Conservation (phyloP, 2,329 filamentous ascomycete genomes). For the Fusarium sp. region DNA sequence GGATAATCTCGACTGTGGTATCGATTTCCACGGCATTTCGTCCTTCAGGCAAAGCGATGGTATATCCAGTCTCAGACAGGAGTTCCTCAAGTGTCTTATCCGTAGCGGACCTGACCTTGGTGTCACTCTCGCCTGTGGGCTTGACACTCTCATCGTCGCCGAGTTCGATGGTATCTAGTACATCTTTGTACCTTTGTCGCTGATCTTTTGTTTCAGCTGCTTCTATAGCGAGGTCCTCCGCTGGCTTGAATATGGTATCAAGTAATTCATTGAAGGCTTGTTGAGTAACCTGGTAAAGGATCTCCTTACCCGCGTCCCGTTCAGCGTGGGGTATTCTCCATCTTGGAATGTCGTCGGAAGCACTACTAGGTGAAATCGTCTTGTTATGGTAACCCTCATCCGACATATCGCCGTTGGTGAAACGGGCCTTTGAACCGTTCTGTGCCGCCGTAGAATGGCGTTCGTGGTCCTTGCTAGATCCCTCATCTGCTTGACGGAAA, state of each 20-base stretch:
- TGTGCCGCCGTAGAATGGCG: constrained; percentile 67
- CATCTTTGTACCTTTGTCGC: constrained; percentile 66
- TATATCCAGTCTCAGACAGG: constrained; percentile 59
- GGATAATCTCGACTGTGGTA: constrained; percentile 39
- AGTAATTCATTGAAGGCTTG: constrained; percentile 92
- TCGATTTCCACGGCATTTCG: constrained; percentile 51
- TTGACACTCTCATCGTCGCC: constrained; percentile 46
- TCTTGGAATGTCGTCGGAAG: constrained; percentile 80
- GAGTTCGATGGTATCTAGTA: constrained; percentile 57
- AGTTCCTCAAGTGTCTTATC: constrained; percentile 52
- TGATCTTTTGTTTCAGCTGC: constrained; percentile 71
- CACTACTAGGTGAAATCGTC: constrained; percentile 75
- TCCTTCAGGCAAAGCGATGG: constrained; percentile 50
- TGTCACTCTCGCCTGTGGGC: constrained; percentile 2
- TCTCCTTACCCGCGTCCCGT: constrained; percentile 84
- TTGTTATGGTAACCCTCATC: constrained; percentile 78
- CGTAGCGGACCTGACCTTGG: constrained; percentile 25
- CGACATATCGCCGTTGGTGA: constrained; percentile 77
- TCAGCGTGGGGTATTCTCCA: constrained; percentile 85
- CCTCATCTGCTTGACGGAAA: constrained; percentile 52
- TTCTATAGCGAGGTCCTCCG: constrained; percentile 80
- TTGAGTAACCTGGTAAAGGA: constrained; percentile 91
- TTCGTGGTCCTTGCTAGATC: constrained; percentile 56
- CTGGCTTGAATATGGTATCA: constrained; percentile 83
- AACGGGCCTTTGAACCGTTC: constrained; percentile 83